Evolutionary conservation across 1,284 basidiomycete species (phyloP), one percentile per base, ranked within the genome.

Genomic region (Neonothopanus nambi): DNA sequence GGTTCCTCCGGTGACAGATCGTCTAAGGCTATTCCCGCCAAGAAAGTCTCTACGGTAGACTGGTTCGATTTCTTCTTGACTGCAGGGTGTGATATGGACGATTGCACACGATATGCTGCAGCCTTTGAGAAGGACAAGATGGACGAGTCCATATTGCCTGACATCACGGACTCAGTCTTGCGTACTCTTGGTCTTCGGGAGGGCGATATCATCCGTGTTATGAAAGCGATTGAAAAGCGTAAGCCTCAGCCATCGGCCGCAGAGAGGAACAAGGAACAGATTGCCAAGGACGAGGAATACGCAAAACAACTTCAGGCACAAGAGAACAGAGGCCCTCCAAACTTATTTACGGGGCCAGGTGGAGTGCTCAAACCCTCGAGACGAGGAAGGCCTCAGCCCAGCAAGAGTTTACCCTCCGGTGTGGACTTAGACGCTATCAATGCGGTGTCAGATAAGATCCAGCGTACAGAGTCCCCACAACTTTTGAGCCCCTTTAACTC

Each of bases 41-140:
- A 83, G 71, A 85, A 89, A 61, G 77, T 74, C 23, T 80, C 86
- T 11, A 77, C 78, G 36, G 80, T 87, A 45, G 97, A 99, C 69
- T 99, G 97, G 97, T 99, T 99, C 70, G 95, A 95, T 52, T 99
- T 99, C 80, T 99, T 99, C 87, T 81, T 99, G 56, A 85, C 82
- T 38, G 95, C 97, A 17, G 96, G 96, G 1, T 98, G 97, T 67
- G 95, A 98, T 67, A 69, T 98, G 54, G 96, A 99, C 66, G 95
- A 99, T 68, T 99, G 96, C 72, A 95, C 95, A 13, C 90, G 96
- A 35, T 99, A 99, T 70, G 86, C 94, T 0, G 68, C 84, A 30
- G 85, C 95, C 13, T 99, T 99, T 67, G 95, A 99, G 65, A 82
- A 85, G 45, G 97, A 99, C 72, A 93, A 96, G 70, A 97, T 99